Conservation (phyloP, 2,329 filamentous ascomycete genomes). For the Cladophialophora immunda region DNA sequence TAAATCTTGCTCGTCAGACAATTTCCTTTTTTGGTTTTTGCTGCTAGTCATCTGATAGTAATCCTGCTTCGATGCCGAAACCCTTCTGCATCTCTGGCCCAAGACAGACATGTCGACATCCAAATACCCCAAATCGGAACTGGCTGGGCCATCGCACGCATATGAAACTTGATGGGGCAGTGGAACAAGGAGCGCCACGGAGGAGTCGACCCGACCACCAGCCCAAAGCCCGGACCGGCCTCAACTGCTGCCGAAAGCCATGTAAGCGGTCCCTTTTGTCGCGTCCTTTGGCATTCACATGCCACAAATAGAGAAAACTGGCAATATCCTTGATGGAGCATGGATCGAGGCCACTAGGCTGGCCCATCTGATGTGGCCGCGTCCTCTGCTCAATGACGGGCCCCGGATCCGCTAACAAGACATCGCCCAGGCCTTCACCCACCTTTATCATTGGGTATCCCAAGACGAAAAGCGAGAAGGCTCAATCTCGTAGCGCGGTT, state of each 20-base stretch:
- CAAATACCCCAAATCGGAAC: not conserved
- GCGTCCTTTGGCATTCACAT: not conserved
- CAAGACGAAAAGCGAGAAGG: conserved; percentile 12
- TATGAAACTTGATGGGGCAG: not conserved
- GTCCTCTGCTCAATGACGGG: not conserved
- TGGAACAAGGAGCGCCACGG: not conserved
- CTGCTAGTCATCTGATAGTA: not conserved
- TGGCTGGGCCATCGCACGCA: not conserved
- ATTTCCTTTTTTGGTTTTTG: not conserved
- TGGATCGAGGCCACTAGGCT: not conserved
- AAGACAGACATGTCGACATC: not conserved
- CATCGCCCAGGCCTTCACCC: conserved; percentile 1
- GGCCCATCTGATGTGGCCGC: not conserved
- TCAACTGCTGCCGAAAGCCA: not conserved
- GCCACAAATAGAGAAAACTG: not conserved
- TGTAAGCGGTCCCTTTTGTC: not conserved
- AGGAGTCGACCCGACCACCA: not conserved
- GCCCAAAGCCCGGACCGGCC: not conserved
- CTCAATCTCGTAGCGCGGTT: conserved; percentile 11
- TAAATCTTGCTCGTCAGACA: not conserved
- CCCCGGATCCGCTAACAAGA: conserved; percentile 3
- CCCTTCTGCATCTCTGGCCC: not conserved
- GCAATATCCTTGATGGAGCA: not conserved
- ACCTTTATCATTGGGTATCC: conserved; percentile 22
- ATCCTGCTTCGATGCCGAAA: not conserved